phyloP scores from a whole-genome alignment of 2,329 filamentous ascomycete genomes.

The Fusarium robinianum region DNA sequence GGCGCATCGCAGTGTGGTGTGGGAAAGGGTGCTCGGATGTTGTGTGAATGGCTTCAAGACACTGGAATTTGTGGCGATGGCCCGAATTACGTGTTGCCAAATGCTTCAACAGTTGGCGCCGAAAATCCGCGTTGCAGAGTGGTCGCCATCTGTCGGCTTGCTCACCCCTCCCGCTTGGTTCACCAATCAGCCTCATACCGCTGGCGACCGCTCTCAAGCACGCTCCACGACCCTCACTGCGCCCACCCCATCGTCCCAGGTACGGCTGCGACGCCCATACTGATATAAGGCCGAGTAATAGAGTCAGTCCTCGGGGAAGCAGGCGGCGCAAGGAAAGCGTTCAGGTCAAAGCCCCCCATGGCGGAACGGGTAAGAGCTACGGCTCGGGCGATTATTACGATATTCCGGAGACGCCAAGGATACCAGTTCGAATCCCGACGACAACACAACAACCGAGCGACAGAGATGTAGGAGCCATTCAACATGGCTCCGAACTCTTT shows the following conservation, averaged over 20 bases:
- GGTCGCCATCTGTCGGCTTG: conserved; percentile 2
- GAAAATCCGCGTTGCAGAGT: background rate
- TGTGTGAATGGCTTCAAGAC: conserved; percentile 15
- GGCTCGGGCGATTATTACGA: conserved; percentile 3
- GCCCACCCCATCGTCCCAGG: background rate
- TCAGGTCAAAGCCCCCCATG: conserved; percentile 36
- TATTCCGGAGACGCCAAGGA: too few relatives aligned
- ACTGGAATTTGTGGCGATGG: conserved; percentile 14
- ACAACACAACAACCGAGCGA: conserved; percentile 15
- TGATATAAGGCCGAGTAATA: conserved; percentile 15
- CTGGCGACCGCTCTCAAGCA: too few relatives aligned
- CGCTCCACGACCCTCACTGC: too few relatives aligned
- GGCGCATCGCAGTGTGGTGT: conserved; percentile 10
- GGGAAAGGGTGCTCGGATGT: background rate
- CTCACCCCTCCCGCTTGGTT: too few relatives aligned
- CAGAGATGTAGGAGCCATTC: conserved; percentile 36
- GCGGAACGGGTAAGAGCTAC: conserved; percentile 16
- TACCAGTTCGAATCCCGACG: conserved; percentile 28
- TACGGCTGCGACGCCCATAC: background rate
- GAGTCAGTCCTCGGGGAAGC: conserved; percentile 16
- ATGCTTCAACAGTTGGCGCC: conserved; percentile 10
- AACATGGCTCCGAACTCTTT: conserved; percentile 38
- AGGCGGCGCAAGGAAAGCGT: conserved; percentile 36
- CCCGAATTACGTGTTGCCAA: background rate
- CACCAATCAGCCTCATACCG: too few relatives aligned